A percentile compares a stretch with the other conserved stretches of the same genome.
Evolutionary conservation across 2,329 filamentous ascomycete genomes (phyloP).

Genomic region (Neofusicoccum kwambonambiense): DNA sequence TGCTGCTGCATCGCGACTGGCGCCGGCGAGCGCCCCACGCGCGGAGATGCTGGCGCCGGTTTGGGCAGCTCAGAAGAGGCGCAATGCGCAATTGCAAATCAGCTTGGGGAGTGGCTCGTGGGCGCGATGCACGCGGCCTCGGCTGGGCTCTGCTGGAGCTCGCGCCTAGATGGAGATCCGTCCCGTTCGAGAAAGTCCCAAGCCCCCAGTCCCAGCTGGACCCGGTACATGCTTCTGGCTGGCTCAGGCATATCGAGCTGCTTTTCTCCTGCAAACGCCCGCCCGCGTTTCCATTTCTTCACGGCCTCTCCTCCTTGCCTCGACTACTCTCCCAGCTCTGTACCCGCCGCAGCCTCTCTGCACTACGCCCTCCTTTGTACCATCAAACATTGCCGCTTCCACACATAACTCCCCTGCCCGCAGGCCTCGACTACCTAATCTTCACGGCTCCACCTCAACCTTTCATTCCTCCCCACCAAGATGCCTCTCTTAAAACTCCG

Average conservation of each 20-base stretch:
- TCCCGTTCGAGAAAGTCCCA: slow-evolving; percentile 9
- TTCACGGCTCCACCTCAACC: not conserved
- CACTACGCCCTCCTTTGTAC: not conserved
- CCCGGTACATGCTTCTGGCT: not conserved
- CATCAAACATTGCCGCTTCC: not conserved
- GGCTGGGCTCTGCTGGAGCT: not conserved
- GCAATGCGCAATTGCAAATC: not conserved
- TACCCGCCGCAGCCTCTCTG: not conserved
- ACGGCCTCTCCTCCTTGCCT: not conserved
- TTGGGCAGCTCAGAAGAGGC: not conserved
- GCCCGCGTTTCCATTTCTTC: not conserved
- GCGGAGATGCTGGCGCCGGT: not conserved
- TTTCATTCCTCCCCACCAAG: not conserved
- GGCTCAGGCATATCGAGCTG: not conserved
- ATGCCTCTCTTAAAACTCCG: slow-evolving; percentile 1
- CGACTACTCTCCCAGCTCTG: not conserved
- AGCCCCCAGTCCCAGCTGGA: not conserved
- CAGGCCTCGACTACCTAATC: not conserved
- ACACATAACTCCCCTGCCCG: not conserved
- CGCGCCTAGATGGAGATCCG: not conserved
- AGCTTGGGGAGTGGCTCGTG: not conserved
- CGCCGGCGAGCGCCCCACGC: no score
- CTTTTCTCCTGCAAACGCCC: not conserved
- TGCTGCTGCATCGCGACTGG: no score
- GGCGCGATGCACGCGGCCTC: not conserved